phyloP scores from a whole-genome alignment of 169 alveolate genomes.

The Eimeria praecox region DNA sequence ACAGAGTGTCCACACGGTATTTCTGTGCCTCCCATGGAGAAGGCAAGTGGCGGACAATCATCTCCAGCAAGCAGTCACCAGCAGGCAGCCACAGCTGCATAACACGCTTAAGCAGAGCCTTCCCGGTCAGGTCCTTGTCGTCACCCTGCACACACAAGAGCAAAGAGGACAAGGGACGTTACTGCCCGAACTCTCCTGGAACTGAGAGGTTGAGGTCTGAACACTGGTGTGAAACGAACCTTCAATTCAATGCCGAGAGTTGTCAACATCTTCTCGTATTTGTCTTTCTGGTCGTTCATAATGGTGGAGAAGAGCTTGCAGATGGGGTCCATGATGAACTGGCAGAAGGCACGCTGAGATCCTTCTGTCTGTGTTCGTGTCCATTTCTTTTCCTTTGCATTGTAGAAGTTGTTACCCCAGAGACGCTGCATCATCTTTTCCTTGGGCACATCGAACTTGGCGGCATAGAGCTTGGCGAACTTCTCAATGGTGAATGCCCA shows the following conservation, averaged over 20 bases:
- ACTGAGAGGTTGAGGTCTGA: neutral
- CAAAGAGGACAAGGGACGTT: neutral
- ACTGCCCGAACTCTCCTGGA: neutral
- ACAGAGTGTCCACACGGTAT: slow-evolving; percentile 98
- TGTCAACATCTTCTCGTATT: slow-evolving; percentile 95
- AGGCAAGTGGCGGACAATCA: slow-evolving; percentile 99
- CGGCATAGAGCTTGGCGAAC: slow-evolving; percentile 98
- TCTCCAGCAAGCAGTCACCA: slow-evolving; percentile 99
- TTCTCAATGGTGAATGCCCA: slow-evolving; percentile 99
- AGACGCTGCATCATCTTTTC: slow-evolving; percentile 97
- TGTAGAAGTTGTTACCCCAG: slow-evolving; percentile 99
- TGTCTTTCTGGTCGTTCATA: slow-evolving; percentile 95
- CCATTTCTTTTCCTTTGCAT: slow-evolving; percentile 98
- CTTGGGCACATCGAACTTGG: slow-evolving; percentile 97
- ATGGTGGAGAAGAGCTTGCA: slow-evolving; percentile 96
- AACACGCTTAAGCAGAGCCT: slow-evolving; percentile 97
- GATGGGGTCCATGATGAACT: slow-evolving; percentile 99
- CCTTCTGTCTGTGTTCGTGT: slow-evolving; percentile 76
- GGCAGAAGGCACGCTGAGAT: slow-evolving; percentile 93
- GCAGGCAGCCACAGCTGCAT: slow-evolving; percentile 99
- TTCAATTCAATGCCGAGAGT: slow-evolving; percentile 96
- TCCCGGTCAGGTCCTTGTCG: slow-evolving; percentile 97
- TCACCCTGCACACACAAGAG: slow-evolving; percentile 81
- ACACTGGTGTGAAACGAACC: slow-evolving; percentile 35
- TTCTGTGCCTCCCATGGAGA: slow-evolving; percentile 99